phyloP scores from a whole-genome alignment of 2,329 filamentous ascomycete species.

The Nannizziopsis arthrosporioides region DNA sequence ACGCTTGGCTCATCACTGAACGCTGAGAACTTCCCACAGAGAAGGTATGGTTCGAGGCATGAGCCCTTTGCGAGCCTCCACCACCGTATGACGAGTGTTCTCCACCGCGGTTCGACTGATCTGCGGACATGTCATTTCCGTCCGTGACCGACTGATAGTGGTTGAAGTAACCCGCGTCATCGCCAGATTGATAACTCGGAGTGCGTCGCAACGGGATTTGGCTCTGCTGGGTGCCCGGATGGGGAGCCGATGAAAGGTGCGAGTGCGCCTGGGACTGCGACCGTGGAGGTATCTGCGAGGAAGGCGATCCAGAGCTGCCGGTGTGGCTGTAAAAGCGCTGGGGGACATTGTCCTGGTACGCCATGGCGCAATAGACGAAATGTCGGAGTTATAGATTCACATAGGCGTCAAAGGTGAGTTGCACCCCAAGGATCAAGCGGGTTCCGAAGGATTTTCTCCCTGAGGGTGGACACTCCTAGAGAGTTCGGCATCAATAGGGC shows the following conservation, averaged over 20 bases:
- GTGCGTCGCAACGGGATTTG: slow-evolving; percentile 41
- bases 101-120: slow-evolving; percentile 26
- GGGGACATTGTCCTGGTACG: slow-evolving; percentile 8
- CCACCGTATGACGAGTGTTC: slow-evolving; percentile 26
- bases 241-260: slow-evolving; percentile 32
- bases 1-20: slow-evolving; percentile 29
- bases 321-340: slow-evolving; percentile 7
- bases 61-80: slow-evolving; percentile 23
- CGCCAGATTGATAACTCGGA: slow-evolving; percentile 64
- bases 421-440: not conserved
- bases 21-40: slow-evolving; percentile 26
- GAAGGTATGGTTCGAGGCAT: slow-evolving; percentile 27
- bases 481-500: slow-evolving; percentile 6
- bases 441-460: not conserved
- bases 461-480: not conserved
- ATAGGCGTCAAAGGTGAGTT: not conserved
- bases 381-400: not conserved
- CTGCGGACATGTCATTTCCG: slow-evolving; percentile 14
- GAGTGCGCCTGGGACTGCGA: slow-evolving; percentile 22
- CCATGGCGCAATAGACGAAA: slow-evolving; percentile 4
- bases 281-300: not conserved
- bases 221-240: slow-evolving; percentile 30
- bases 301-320: slow-evolving; percentile 8
- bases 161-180: slow-evolving; percentile 50
- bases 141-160: slow-evolving; percentile 11